Conservation (phyloP, 2,329 filamentous ascomycete genomes). For the Volutella citrinella region DNA sequence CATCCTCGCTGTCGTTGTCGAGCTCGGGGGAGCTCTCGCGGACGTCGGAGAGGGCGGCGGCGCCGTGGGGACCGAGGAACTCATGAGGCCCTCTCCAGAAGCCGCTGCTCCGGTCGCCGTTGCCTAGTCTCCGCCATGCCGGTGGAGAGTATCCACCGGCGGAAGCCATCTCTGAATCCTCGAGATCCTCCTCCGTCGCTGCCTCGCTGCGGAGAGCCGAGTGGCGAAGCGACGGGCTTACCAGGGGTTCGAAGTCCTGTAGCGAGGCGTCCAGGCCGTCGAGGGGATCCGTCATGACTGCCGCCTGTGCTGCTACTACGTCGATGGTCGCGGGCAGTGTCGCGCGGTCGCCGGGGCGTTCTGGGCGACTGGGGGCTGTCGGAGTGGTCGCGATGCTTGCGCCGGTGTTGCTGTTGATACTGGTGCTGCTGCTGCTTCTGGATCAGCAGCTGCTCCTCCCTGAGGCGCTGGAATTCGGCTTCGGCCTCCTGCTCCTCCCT, state of each 20-base stretch:
- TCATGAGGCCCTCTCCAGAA: conserved; percentile 60
- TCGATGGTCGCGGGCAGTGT: conserved; percentile 13
- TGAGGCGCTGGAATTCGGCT: conserved; percentile 16
- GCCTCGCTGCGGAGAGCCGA: conserved; percentile 33
- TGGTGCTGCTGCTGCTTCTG: conserved; percentile 7
- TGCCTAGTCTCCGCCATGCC: conserved; percentile 59
- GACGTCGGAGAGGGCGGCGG: conserved; percentile 12
- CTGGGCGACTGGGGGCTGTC: too few relatives aligned
- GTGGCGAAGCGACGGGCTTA: conserved; percentile 34
- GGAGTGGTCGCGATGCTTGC: conserved; percentile 4
- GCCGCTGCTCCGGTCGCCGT: conserved; percentile 55
- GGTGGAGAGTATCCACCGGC: conserved; percentile 58
- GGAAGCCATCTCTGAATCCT: conserved; percentile 46
- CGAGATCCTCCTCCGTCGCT: conserved; percentile 34
- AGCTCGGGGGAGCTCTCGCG: conserved; percentile 23
- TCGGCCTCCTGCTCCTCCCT: conserved; percentile 17
- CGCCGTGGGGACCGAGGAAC: conserved; percentile 46
- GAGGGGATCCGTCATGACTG: conserved; percentile 31
- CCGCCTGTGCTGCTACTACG: conserved; percentile 3
- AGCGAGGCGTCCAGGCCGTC: conserved; percentile 50
- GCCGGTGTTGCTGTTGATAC: conserved; percentile 14
- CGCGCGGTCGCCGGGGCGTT: conserved; percentile 7
- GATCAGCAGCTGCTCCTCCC: too few relatives aligned
- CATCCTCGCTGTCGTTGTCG: conserved; percentile 30
- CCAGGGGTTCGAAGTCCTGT: conserved; percentile 53